Conservation (phyloP, 2,329 filamentous ascomycete species). For the Didymosphaeria variabile region DNA sequence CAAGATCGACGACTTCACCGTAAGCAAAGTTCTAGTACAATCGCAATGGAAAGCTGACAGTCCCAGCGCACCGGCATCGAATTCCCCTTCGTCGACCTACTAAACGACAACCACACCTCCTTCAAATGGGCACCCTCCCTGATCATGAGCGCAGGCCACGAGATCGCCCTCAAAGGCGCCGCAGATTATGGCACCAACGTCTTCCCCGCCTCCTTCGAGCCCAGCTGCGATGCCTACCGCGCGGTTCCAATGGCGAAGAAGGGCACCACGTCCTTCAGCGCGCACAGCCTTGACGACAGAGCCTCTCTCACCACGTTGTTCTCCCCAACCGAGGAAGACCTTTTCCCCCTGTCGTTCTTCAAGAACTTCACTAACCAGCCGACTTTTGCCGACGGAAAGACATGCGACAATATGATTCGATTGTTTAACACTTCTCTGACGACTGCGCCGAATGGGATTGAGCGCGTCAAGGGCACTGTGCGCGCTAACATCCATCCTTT, state of each 20-base stretch:
- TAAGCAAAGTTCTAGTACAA: slow-evolving; percentile 41
- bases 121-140: slow-evolving; percentile 62
- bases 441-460: slow-evolving; percentile 39
- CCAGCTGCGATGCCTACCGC: slow-evolving; percentile 61
- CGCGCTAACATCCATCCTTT: slow-evolving; percentile 41
- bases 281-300: slow-evolving; percentile 28
- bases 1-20: slow-evolving; percentile 59
- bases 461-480: slow-evolving; percentile 46
- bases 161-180: slow-evolving; percentile 57
- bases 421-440: slow-evolving; percentile 59
- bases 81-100: slow-evolving; percentile 65
- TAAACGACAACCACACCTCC: slow-evolving; percentile 60
- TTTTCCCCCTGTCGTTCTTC: slow-evolving; percentile 56
- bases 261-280: slow-evolving; percentile 33
- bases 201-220: slow-evolving; percentile 56
- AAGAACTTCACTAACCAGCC: slow-evolving; percentile 65
- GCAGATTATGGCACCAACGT: slow-evolving; percentile 58
- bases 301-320: slow-evolving; percentile 32
- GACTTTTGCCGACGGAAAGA: slow-evolving; percentile 52
- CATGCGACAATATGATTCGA: slow-evolving; percentile 57
- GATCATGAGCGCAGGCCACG: slow-evolving; percentile 57
- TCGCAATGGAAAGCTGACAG: slow-evolving; percentile 24
- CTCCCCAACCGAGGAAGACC: slow-evolving; percentile 19
- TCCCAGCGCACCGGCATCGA: slow-evolving; percentile 60
- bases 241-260: slow-evolving; percentile 32